Evolutionary conservation across 179 eudicot genomes (phyloP).

Genomic region (Corrigiola litoralis): DNA sequence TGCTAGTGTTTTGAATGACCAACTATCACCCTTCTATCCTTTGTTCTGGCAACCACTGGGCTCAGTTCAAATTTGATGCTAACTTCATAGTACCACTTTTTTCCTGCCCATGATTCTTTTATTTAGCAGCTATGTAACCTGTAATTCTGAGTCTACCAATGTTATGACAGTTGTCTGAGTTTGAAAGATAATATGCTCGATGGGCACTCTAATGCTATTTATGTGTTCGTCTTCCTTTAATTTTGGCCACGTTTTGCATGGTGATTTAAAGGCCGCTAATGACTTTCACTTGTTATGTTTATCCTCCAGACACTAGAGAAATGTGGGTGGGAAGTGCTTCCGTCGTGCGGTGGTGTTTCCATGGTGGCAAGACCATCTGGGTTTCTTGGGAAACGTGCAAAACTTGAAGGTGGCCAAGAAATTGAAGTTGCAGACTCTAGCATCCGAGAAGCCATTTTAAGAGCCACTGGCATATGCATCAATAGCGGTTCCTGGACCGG

Average conservation of each 20-base stretch:
- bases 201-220: background rate
- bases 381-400: conserved; percentile 55
- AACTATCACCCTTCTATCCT: too few relatives aligned
- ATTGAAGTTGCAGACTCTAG: conserved; percentile 57
- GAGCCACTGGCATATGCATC: conserved; percentile 74
- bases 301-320: conserved; percentile 60
- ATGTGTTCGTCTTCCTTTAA: background rate
- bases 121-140: background rate
- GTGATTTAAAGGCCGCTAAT: background rate
- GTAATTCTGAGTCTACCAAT: background rate
- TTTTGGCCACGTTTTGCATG: background rate
- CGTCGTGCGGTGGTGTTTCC: conserved; percentile 69
- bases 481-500: conserved; percentile 88
- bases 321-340: conserved; percentile 95
- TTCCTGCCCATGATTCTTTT: too few relatives aligned
- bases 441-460: conserved; percentile 66
- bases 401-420: conserved; percentile 40
- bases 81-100: too few relatives aligned
- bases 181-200: background rate
- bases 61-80: too few relatives aligned
- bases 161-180: background rate
- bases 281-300: background rate
- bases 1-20: too few relatives aligned
- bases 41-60: too few relatives aligned
- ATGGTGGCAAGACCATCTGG: conserved; percentile 77